phyloP scores from a whole-genome alignment of 306 rosid species.

The Medicago ruthenica region DNA sequence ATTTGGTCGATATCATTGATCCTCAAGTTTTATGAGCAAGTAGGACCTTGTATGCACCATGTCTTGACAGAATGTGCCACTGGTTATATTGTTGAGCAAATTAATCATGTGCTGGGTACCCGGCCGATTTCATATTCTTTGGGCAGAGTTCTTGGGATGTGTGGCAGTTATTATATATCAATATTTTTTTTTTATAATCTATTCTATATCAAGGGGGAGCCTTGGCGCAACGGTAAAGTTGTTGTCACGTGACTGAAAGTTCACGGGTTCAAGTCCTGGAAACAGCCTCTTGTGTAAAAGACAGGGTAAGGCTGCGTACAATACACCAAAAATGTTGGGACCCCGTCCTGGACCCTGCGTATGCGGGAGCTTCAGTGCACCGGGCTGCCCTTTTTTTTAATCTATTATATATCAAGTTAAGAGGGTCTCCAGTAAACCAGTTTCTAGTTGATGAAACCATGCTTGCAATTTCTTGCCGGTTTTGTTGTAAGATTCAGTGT shows the following conservation, averaged over 20 bases:
- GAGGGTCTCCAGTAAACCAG: conserved; percentile 5
- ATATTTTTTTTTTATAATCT: too few relatives aligned
- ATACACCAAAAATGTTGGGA: too few relatives aligned
- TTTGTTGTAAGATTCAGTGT: neutral
- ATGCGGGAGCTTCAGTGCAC: too few relatives aligned
- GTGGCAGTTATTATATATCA: neutral
- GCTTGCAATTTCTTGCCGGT: conserved; percentile 17
- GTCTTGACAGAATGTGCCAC: neutral
- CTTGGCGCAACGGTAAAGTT: too few relatives aligned
- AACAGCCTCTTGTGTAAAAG: too few relatives aligned
- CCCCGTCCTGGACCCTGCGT: too few relatives aligned
- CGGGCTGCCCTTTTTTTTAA: too few relatives aligned
- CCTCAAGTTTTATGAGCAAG: conserved; percentile 5
- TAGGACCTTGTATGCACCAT: conserved; percentile 1
- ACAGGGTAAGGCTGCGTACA: too few relatives aligned
- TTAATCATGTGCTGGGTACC: conserved; percentile 34
- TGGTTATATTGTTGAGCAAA: conserved; percentile 21
- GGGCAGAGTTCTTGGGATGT: neutral
- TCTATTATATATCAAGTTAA: neutral
- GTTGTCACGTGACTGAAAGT: too few relatives aligned
- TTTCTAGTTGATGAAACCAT: conserved; percentile 15
- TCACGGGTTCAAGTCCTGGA: too few relatives aligned
- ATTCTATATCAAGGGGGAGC: too few relatives aligned
- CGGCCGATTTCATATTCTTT: conserved; percentile 16
- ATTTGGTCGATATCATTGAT: neutral